Percentiles rank a stretch among this genome's conserved stretches.
Evolutionary conservation across 192 early-diverging fungal species (phyloP).

Genomic region (Backusella macrospora): DNA sequence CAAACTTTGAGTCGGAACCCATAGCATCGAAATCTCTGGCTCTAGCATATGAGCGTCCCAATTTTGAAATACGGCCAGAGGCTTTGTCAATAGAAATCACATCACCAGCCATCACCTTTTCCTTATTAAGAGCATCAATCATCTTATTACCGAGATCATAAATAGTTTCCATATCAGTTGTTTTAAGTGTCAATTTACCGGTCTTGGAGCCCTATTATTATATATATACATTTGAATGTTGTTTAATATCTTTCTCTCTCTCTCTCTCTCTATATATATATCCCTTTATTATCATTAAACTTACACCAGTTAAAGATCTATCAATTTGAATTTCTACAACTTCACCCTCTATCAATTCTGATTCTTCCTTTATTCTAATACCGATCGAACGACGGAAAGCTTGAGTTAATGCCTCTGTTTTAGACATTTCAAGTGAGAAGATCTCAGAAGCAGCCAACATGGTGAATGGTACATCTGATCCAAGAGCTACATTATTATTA

Average conservation of each 20-base stretch:
- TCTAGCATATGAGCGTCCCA: conserved; percentile 95
- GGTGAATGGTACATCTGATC: conserved; percentile 95
- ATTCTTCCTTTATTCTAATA: conserved; percentile 98
- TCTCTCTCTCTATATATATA: background rate
- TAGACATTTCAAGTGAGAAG: conserved; percentile 98
- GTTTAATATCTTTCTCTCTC: background rate
- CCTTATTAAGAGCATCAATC: conserved; percentile 96
- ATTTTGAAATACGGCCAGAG: conserved; percentile 90
- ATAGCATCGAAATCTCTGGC: conserved; percentile 98
- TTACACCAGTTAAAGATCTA: conserved; percentile 85
- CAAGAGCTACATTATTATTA: conserved; percentile 66
- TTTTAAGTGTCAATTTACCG: conserved; percentile 97
- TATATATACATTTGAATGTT: background rate
- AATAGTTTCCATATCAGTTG: conserved; percentile 99
- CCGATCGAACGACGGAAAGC: conserved; percentile 97
- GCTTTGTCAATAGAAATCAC: conserved; percentile 99
- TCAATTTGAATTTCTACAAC: conserved; percentile 99
- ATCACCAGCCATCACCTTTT: conserved; percentile 97
- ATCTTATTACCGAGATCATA: conserved; percentile 99
- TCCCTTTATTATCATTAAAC: conserved; percentile 22
- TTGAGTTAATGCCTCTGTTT: conserved; percentile 97
- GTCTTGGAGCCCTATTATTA: conserved; percentile 84
- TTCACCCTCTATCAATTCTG: conserved; percentile 98
- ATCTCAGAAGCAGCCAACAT: conserved; percentile 98
- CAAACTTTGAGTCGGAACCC: conserved; percentile 96